phyloP scores from a whole-genome alignment of 345 rosid species.

The Aegle marmelos region DNA sequence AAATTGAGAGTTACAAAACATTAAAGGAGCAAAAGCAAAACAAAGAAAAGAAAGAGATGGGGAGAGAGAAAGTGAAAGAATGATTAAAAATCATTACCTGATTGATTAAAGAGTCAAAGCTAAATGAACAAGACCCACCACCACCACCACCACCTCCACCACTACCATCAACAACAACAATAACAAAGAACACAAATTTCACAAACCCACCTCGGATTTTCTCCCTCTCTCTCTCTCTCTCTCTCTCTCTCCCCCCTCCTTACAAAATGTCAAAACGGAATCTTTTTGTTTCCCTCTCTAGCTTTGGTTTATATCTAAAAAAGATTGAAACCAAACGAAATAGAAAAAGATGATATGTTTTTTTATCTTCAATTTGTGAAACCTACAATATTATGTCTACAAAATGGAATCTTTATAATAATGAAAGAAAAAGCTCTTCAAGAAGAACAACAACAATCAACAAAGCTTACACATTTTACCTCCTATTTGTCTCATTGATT shows the following conservation, averaged over 20 bases:
- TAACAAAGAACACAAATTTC: not conserved
- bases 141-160: slow-evolving; percentile 26
- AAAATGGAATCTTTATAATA: slow-evolving; percentile 43
- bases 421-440: slow-evolving; percentile 2
- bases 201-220: slow-evolving; percentile 11
- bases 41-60: slow-evolving; percentile 16
- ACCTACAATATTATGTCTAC: not conserved
- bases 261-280: not conserved
- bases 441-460: not conserved
- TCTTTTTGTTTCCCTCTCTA: slow-evolving; percentile 6
- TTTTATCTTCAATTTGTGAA: not conserved
- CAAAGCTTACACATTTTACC: slow-evolving; percentile 12
- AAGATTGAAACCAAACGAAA: not conserved
- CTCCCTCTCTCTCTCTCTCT: slow-evolving; percentile 2
- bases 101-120: slow-evolving; percentile 54
- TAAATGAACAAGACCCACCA: slow-evolving; percentile 42
- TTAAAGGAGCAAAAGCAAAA: slow-evolving; percentile 1
- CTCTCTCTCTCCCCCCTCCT: not conserved
- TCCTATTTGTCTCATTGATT: slow-evolving; percentile 1
- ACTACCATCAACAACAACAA: slow-evolving; percentile 7
- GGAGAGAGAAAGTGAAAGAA: slow-evolving; percentile 16
- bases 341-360: slow-evolving; percentile 32
- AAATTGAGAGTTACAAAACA: slow-evolving; percentile 8
- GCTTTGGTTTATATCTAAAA: slow-evolving; percentile 9
- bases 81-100: slow-evolving; percentile 51